phyloP scores from a whole-genome alignment of 371 early-diverging fungal species.

The Syncephalastrum racemosum region DNA sequence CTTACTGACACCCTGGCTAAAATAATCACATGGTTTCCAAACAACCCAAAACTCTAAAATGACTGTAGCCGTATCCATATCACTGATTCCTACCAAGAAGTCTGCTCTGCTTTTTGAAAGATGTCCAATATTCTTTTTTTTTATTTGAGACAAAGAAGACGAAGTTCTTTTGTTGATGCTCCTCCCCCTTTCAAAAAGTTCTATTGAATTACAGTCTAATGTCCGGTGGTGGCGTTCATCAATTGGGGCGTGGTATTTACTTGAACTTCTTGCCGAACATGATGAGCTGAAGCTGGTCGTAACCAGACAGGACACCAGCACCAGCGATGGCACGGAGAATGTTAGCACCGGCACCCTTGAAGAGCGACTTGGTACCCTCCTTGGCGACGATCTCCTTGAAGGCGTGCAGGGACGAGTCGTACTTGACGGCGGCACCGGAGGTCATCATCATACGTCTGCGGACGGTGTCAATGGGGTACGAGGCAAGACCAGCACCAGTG shows the following conservation, averaged over 20 bases:
- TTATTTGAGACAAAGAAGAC: too few relatives aligned
- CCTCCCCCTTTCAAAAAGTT: too few relatives aligned
- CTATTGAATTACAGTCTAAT: too few relatives aligned
- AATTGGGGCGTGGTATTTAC: constrained; percentile 4
- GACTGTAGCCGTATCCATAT: too few relatives aligned
- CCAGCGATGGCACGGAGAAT: constrained; percentile 80
- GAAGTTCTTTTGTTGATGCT: too few relatives aligned
- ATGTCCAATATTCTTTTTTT: too few relatives aligned
- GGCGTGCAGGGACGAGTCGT: constrained; percentile 71
- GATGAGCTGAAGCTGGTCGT: constrained; percentile 62
- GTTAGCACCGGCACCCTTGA: constrained; percentile 83
- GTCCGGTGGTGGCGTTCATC: too few relatives aligned
- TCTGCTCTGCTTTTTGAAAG: too few relatives aligned
- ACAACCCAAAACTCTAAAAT: too few relatives aligned
- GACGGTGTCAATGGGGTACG: constrained; percentile 83
- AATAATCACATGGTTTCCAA: too few relatives aligned
- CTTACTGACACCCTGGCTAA: too few relatives aligned
- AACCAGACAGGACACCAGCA: constrained; percentile 71
- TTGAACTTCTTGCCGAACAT: constrained; percentile 49
- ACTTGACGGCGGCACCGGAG: constrained; percentile 72
- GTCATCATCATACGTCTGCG: constrained; percentile 86
- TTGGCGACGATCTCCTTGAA: constrained; percentile 67
- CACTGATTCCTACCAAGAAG: too few relatives aligned
- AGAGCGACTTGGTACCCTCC: constrained; percentile 75
- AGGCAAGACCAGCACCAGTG: constrained; percentile 63